These are phyloP conservation scores for Acanthamoeba culbertsoni DNA, from an alignment of 208 protist species.

Conservation along the genomic window DNA sequence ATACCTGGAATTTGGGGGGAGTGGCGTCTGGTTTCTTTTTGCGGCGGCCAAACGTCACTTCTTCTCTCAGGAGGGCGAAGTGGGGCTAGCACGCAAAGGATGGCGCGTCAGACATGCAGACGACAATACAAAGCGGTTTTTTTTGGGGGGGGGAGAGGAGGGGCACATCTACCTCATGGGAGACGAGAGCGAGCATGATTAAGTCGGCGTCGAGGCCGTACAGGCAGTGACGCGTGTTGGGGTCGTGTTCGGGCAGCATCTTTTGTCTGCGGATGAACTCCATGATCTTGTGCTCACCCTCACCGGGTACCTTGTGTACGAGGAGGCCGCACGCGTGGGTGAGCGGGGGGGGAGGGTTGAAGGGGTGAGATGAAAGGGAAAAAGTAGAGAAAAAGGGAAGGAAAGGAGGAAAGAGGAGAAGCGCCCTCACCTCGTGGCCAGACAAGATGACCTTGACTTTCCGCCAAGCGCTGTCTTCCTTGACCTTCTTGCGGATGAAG, in stretches of 20 bases:
- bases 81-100: slow-evolving; percentile 78
- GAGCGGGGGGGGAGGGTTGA: neutral
- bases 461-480: slow-evolving; percentile 91
- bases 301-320: slow-evolving; percentile 92
- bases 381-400: neutral
- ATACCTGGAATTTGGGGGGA: slow-evolving; percentile 71
- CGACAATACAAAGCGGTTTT: neutral
- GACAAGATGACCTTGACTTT: slow-evolving; percentile 93
- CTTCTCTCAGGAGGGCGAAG: slow-evolving; percentile 96
- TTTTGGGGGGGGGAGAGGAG: slow-evolving; percentile 91
- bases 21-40: neutral
- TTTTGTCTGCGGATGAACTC: slow-evolving; percentile 96
- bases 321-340: neutral
- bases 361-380: neutral
- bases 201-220: slow-evolving; percentile 98
- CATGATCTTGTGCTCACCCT: slow-evolving; percentile 99
- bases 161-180: slow-evolving; percentile 93
- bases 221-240: slow-evolving; percentile 95
- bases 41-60: slow-evolving; percentile 56
- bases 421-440: slow-evolving; percentile 80
- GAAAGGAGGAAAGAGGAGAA: neutral
- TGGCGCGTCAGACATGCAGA: neutral
- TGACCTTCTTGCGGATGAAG: slow-evolving; percentile 93
- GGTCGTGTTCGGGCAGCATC: slow-evolving; percentile 90
- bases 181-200: slow-evolving; percentile 95